Percentiles rank a stretch among this genome's conserved stretches.
phyloP scores from a whole-genome alignment of 2,329 filamentous ascomycete species.

The Fonsecaea pedrosoi region DNA sequence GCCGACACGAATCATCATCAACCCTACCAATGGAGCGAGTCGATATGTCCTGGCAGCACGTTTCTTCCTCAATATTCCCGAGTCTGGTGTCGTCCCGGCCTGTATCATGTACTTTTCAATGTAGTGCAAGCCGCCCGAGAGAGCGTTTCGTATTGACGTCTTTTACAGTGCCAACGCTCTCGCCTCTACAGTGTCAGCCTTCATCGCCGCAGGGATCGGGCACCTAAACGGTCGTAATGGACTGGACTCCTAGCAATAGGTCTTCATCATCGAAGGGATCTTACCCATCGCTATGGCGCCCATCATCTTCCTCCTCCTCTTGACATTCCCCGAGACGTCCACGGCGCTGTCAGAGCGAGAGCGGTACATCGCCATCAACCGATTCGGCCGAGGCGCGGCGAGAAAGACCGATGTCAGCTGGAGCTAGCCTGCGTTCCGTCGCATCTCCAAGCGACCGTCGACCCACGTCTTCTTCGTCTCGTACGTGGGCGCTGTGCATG shows the following conservation, averaged over 20 bases:
- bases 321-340: slow-evolving; percentile 24
- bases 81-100: too few relatives aligned
- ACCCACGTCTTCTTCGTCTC: slow-evolving; percentile 40
- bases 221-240: slow-evolving; percentile 41
- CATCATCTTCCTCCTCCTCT: slow-evolving; percentile 32
- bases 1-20: too few relatives aligned
- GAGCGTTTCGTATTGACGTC: slow-evolving; percentile 37
- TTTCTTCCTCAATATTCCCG: too few relatives aligned
- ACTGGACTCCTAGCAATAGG: slow-evolving; percentile 33
- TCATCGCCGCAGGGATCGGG: slow-evolving; percentile 27
- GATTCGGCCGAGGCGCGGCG: slow-evolving; percentile 37
- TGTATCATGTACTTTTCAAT: too few relatives aligned
- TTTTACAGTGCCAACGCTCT: slow-evolving; percentile 37
- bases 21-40: too few relatives aligned
- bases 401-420: slow-evolving; percentile 37
- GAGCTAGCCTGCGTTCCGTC: slow-evolving; percentile 35
- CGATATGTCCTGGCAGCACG: too few relatives aligned
- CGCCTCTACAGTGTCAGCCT: slow-evolving; percentile 6
- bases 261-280: slow-evolving; percentile 35
- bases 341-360: slow-evolving; percentile 14
- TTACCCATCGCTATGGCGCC: slow-evolving; percentile 33
- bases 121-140: slow-evolving; percentile 26
- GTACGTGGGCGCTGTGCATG: slow-evolving; percentile 36
- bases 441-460: slow-evolving; percentile 28
- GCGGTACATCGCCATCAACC: slow-evolving; percentile 39